Percentiles rank a stretch among this genome's conserved stretches.
phyloP scores from a whole-genome alignment of 2,329 filamentous ascomycete species.

The Plenodomus biglobosus region DNA sequence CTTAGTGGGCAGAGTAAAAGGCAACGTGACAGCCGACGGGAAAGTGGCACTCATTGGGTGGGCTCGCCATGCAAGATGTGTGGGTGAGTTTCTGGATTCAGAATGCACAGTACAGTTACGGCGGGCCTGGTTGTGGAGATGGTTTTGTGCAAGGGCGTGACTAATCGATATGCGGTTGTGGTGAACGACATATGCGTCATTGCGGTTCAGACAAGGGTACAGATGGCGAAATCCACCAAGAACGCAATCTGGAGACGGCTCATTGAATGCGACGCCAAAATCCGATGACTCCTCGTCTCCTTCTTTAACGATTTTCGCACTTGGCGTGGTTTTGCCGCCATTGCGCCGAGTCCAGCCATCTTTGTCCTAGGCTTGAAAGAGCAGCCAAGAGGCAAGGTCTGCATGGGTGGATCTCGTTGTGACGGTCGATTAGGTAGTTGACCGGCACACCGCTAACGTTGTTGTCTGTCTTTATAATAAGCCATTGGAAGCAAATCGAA shows the following conservation, averaged over 20 bases:
- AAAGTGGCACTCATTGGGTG: slow-evolving; percentile 35
- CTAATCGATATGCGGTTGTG: slow-evolving; percentile 12
- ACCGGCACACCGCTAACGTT: slow-evolving; percentile 22
- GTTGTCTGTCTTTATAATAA: slow-evolving; percentile 1
- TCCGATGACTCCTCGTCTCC: slow-evolving; percentile 8
- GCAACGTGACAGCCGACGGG: neutral
- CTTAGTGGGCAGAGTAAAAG: slow-evolving; percentile 39
- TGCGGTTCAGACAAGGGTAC: slow-evolving; percentile 2
- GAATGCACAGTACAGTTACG: neutral
- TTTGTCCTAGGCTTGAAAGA: neutral
- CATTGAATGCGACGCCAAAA: slow-evolving; percentile 1
- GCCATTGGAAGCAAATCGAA: slow-evolving; percentile 19
- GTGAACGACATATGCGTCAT: slow-evolving; percentile 14
- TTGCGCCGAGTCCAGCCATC: neutral
- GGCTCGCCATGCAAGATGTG: slow-evolving; percentile 34
- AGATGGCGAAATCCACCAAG: slow-evolving; percentile 14
- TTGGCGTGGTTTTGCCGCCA: neutral
- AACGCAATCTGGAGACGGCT: slow-evolving; percentile 14
- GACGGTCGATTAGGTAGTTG: slow-evolving; percentile 13
- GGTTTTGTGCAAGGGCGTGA: slow-evolving; percentile 3
- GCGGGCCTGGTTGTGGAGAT: slow-evolving; percentile 12
- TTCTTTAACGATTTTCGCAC: neutral
- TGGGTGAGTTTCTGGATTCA: slow-evolving; percentile 22
- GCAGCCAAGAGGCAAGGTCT: slow-evolving; percentile 31
- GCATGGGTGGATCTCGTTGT: slow-evolving; percentile 20